Conservation (phyloP, 2,329 filamentous ascomycete genomes). For the Trichoderma sp. region DNA sequence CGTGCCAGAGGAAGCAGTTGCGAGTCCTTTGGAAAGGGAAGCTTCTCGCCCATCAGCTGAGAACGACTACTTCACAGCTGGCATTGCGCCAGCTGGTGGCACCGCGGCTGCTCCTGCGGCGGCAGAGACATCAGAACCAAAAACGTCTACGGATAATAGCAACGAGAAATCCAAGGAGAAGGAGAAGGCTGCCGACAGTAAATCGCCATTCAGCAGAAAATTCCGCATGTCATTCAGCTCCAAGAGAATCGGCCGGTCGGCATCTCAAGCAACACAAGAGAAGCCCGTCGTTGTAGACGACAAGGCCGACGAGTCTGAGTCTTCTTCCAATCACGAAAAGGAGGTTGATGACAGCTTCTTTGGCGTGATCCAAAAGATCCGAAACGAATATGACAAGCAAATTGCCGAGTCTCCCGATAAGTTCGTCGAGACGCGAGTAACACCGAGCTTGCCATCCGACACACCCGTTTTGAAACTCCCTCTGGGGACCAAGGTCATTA, state of each 20-base stretch:
- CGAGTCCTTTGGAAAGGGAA: conserved; percentile 54
- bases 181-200: conserved; percentile 50
- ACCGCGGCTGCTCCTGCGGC: conserved; percentile 19
- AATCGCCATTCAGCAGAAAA: conserved; percentile 76
- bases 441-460: conserved; percentile 67
- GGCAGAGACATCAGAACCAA: conserved; percentile 40
- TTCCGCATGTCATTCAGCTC: conserved; percentile 80
- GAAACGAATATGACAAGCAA: conserved; percentile 69
- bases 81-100: conserved; percentile 48
- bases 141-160: conserved; percentile 46
- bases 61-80: conserved; percentile 74
- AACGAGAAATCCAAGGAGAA: conserved; percentile 50
- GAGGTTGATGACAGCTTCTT: conserved; percentile 72
- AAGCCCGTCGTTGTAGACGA: conserved; percentile 75
- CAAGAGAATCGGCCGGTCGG: conserved; percentile 76
- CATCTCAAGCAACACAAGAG: conserved; percentile 56
- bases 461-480: conserved; percentile 75
- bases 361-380: conserved; percentile 70
- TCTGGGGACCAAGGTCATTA: conserved; percentile 62
- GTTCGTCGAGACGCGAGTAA: conserved; percentile 60
- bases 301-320: conserved; percentile 67
- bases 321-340: conserved; percentile 64
- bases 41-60: conserved; percentile 61
- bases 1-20: conserved; percentile 46
- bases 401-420: conserved; percentile 53